These are phyloP conservation scores for Crassisporium funariophilum DNA, from an alignment of 768 basidiomycete genomes.

Conservation along the genomic window DNA sequence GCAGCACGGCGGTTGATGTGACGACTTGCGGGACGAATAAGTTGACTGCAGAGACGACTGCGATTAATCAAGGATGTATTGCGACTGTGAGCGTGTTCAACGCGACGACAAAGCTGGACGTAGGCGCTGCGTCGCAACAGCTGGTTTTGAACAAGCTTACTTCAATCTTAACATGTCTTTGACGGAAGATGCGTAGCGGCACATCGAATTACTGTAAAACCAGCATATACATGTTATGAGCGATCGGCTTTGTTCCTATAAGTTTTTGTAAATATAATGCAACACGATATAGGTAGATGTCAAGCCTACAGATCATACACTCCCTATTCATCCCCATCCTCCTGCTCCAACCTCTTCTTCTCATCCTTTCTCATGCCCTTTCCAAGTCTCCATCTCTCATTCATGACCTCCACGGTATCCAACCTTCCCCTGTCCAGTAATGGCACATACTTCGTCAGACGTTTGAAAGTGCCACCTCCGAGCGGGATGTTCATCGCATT, in stretches of 20 bases:
- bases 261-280: too few species aligned
- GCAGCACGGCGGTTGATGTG: conserved; percentile 39
- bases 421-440: conserved; percentile 68
- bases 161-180: conserved; percentile 32
- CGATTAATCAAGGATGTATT: conserved; percentile 43
- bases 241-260: too few species aligned
- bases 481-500: conserved; percentile 54
- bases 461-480: conserved; percentile 70
- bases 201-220: too few species aligned
- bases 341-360: conserved; percentile 26
- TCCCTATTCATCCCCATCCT: conserved; percentile 24
- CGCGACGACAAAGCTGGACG: conserved; percentile 45
- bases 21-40: conserved; percentile 44
- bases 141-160: conserved; percentile 38
- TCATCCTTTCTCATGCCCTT: conserved; percentile 54
- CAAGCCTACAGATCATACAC: background rate
- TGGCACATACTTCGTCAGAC: conserved; percentile 64
- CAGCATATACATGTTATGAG: too few species aligned
- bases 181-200: background rate
- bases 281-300: too few species aligned
- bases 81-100: conserved; percentile 50
- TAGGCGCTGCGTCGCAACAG: conserved; percentile 41
- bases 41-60: conserved; percentile 45
- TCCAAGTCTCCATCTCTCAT: conserved; percentile 77
- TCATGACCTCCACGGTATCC: conserved; percentile 71